A percentile compares a stretch with the other conserved stretches of the same genome.
Conservation (phyloP, 164 flowering plant genomes). For the Buxus sempervirens region DNA sequence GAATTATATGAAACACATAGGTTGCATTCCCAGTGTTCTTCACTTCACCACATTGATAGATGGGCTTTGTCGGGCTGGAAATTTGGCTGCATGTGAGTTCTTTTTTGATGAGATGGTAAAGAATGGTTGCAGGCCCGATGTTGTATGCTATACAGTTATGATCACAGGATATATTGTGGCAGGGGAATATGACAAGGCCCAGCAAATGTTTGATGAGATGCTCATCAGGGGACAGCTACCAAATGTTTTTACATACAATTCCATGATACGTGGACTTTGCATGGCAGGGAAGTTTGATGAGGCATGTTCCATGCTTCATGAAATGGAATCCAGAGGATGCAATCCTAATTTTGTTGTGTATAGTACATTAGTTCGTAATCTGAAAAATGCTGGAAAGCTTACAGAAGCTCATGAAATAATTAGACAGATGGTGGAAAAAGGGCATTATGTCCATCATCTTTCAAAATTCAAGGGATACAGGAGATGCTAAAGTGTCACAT, state of each 20-base stretch:
- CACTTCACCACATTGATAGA: constrained; percentile 90
- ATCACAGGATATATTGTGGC: constrained; percentile 65
- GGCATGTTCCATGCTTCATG: constrained; percentile 62
- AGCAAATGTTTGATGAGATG: constrained; percentile 66
- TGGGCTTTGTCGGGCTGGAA: constrained; percentile 88
- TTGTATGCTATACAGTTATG: constrained; percentile 86
- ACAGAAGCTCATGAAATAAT: constrained; percentile 67
- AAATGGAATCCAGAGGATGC: constrained; percentile 83
- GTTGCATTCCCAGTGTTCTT: constrained; percentile 58
- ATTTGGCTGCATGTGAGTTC: constrained; percentile 70
- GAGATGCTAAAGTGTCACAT: constrained; percentile 31
- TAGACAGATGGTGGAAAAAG: constrained; percentile 60
- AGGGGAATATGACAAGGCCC: constrained; percentile 70
- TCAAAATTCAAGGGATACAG: constrained; percentile 52
- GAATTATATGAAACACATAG: constrained; percentile 75
- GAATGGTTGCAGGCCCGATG: constrained; percentile 72
- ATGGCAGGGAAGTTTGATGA: constrained; percentile 62
- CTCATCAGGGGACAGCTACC: constrained; percentile 63
- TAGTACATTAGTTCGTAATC: constrained; percentile 57
- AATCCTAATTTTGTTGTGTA: constrained; percentile 84
- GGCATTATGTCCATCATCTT: constrained; percentile 52
- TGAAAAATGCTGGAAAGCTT: constrained; percentile 69
- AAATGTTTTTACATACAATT: constrained; percentile 82
- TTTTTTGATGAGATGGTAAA: constrained; percentile 74
- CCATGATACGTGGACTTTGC: constrained; percentile 94